Conservation (phyloP, 768 basidiomycete genomes). For the Lactarius evosmus region DNA sequence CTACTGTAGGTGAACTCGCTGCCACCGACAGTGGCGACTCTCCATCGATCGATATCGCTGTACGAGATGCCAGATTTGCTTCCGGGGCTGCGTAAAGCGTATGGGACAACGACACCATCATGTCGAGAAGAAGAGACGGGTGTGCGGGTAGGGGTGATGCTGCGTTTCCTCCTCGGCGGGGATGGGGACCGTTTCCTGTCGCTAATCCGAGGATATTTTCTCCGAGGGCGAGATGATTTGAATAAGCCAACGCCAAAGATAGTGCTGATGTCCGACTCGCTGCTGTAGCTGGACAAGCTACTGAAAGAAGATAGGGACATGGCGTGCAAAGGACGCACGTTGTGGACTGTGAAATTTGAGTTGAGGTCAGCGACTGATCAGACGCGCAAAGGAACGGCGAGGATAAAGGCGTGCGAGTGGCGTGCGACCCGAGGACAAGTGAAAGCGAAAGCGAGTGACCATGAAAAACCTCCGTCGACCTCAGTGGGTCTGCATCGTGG, state of each 20-base stretch:
- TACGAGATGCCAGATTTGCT: slow-evolving; percentile 21
- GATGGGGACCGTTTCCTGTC: slow-evolving; percentile 8
- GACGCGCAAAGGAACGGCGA: neutral
- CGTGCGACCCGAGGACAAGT: neutral
- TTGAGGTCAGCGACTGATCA: neutral
- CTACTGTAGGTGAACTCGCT: slow-evolving; percentile 25
- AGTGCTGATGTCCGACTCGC: slow-evolving; percentile 24
- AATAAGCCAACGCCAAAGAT: slow-evolving; percentile 10
- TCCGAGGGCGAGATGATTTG: slow-evolving; percentile 16
- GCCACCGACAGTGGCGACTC: slow-evolving; percentile 7
- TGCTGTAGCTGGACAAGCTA: slow-evolving; percentile 26
- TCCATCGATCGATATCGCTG: slow-evolving; percentile 24
- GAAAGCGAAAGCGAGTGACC: neutral
- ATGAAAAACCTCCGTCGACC: neutral
- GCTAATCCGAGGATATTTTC: slow-evolving; percentile 4
- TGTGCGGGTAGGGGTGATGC: slow-evolving; percentile 23
- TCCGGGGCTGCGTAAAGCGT: slow-evolving; percentile 14
- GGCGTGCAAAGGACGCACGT: slow-evolving; percentile 17
- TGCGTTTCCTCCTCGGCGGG: slow-evolving; percentile 14
- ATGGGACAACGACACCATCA: slow-evolving; percentile 14
- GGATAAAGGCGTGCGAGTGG: neutral
- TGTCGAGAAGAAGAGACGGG: slow-evolving; percentile 6
- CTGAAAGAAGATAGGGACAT: slow-evolving; percentile 27
- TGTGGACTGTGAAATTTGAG: slow-evolving; percentile 4
- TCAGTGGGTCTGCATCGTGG: slow-evolving; percentile 15